Conservation (phyloP, 495 filamentous ascomycete species). For the Tricharina praecox region DNA sequence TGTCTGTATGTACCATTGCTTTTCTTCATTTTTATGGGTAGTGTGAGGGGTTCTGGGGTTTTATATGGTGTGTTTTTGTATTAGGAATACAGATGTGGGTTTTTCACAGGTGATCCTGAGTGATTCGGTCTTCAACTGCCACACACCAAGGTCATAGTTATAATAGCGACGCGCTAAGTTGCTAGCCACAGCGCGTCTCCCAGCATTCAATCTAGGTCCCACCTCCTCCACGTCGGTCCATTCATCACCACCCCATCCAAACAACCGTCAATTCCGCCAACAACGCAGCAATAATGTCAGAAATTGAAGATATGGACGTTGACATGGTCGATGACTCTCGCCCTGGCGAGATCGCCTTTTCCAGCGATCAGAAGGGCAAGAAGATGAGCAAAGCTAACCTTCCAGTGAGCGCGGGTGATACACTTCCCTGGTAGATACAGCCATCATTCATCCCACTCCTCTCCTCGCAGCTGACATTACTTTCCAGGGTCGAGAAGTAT, state of each 20-base stretch:
- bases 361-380: slow-evolving; percentile 51
- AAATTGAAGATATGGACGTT: slow-evolving; percentile 74
- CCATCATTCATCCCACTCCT: slow-evolving; percentile 6
- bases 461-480: neutral
- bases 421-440: slow-evolving; percentile 64
- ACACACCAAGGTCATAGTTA: no score
- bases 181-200: neutral
- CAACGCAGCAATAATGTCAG: slow-evolving; percentile 46
- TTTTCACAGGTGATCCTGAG: no score
- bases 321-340: slow-evolving; percentile 39
- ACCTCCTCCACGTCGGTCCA: neutral
- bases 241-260: neutral
- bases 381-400: slow-evolving; percentile 86
- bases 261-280: neutral
- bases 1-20: no score
- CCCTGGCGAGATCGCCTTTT: slow-evolving; percentile 38
- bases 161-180: no score
- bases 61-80: no score
- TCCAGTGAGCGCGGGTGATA: slow-evolving; percentile 85
- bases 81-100: no score
- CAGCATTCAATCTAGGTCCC: neutral
- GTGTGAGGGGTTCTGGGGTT: no score
- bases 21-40: no score
- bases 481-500: slow-evolving; percentile 90
- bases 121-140: no score